Percentiles rank a stretch among this genome's conserved stretches.
Conservation (phyloP, 2,329 filamentous ascomycete species). For the Fusarium camptoceras region DNA sequence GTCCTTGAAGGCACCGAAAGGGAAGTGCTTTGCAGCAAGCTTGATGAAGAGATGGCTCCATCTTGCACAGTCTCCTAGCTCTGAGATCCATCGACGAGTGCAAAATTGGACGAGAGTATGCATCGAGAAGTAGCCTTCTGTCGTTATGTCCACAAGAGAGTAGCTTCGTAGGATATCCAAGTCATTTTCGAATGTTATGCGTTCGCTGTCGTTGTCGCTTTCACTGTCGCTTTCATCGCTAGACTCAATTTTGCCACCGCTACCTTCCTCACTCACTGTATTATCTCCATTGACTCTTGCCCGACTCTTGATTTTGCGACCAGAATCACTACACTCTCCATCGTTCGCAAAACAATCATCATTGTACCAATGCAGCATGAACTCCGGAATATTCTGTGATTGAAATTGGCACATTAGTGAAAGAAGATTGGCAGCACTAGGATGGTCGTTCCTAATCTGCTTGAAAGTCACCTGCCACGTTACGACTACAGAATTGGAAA, state of each 20-base stretch:
- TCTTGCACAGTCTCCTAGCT: too few species aligned
- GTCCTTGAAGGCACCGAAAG: neutral
- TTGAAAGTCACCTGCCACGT: constrained; percentile 22
- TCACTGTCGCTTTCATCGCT: neutral
- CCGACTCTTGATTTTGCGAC: too few species aligned
- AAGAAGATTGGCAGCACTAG: constrained; percentile 3
- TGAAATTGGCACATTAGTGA: constrained; percentile 28
- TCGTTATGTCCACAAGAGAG: neutral
- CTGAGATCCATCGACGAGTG: neutral
- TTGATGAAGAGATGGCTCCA: neutral
- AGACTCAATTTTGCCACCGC: neutral
- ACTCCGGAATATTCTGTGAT: neutral
- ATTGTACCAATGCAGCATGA: neutral
- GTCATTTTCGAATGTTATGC: neutral
- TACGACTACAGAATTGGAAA: constrained; percentile 8
- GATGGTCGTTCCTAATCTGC: neutral
- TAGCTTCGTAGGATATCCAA: neutral
- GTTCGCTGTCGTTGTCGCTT: neutral
- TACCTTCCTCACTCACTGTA: neutral
- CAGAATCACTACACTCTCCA: too few species aligned
- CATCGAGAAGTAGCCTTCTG: neutral
- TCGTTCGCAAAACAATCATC: neutral
- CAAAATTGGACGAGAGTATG: constrained; percentile 5
- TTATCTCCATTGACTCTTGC: neutral
- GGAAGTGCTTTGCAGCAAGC: neutral